These are phyloP conservation scores for Pseudohalonectria lignicola DNA, from an alignment of 2,329 filamentous ascomycete genomes.

Conservation along the genomic window DNA sequence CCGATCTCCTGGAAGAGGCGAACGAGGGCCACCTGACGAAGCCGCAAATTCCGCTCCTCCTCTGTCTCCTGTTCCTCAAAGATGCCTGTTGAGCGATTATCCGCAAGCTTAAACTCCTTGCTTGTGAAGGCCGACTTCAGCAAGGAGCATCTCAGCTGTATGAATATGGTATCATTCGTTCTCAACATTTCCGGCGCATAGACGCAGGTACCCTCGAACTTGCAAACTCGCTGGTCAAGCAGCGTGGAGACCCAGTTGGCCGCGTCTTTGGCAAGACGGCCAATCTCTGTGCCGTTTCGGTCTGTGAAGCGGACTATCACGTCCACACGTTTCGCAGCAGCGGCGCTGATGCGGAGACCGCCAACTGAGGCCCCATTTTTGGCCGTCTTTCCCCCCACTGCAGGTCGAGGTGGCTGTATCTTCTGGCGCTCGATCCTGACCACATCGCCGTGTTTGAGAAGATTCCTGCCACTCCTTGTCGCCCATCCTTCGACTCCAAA, in stretches of 20 bases:
- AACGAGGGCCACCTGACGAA: constrained; percentile 80
- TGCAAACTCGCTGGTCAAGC: constrained; percentile 81
- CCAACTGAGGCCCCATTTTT: constrained; percentile 25
- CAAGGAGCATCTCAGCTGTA: constrained; percentile 74
- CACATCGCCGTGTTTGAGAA: constrained; percentile 72
- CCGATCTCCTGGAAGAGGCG: constrained; percentile 85
- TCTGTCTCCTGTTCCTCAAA: constrained; percentile 79
- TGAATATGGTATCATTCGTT: constrained; percentile 88
- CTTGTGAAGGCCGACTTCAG: constrained; percentile 63
- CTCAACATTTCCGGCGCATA: constrained; percentile 76
- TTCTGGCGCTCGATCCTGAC: constrained; percentile 82
- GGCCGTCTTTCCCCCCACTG: constrained; percentile 11
- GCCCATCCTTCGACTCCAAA: constrained; percentile 91
- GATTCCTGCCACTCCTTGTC: constrained; percentile 65
- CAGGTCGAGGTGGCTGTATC: constrained; percentile 45
- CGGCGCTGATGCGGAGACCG: constrained; percentile 26
- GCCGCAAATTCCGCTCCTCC: constrained; percentile 72
- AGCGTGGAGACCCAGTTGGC: constrained; percentile 88
- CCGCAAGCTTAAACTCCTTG: constrained; percentile 47
- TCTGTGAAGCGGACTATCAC: constrained; percentile 89
- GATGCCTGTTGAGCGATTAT: constrained; percentile 60
- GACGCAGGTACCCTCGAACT: constrained; percentile 78
- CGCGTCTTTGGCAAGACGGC: constrained; percentile 74
- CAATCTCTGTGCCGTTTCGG: constrained; percentile 66
- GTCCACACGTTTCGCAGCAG: constrained; percentile 61